These are phyloP conservation scores for Trametes cingulata DNA, from an alignment of 768 basidiomycete genomes.

Conservation along the genomic window DNA sequence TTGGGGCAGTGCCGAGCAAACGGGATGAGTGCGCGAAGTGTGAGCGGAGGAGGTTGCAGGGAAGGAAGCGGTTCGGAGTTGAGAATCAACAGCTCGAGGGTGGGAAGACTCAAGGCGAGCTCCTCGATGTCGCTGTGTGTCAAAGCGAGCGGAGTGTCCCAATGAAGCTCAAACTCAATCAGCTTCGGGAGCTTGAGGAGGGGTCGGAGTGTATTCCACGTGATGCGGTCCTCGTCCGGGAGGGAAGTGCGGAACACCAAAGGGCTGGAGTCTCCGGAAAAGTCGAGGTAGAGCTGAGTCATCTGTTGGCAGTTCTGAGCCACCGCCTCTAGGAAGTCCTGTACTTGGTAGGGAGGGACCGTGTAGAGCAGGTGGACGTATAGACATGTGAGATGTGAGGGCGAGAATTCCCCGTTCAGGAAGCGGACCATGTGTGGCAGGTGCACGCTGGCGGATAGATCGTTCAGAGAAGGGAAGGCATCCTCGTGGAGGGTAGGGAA, in stretches of 20 bases:
- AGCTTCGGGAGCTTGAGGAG: constrained; percentile 36
- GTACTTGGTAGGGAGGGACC: constrained; percentile 45
- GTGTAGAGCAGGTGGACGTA: constrained; percentile 50
- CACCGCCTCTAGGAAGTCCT: constrained; percentile 45
- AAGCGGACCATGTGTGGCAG: constrained; percentile 48
- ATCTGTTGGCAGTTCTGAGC: constrained; percentile 51
- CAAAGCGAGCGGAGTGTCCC: constrained; percentile 29
- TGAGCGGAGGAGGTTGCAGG: constrained; percentile 27
- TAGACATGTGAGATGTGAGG: constrained; percentile 49
- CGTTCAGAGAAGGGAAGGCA: constrained; percentile 54
- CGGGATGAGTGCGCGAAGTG: constrained; percentile 41
- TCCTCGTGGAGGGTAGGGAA: constrained; percentile 45
- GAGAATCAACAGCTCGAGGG: constrained; percentile 28
- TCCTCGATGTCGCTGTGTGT: constrained; percentile 32
- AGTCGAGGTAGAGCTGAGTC: constrained; percentile 42
- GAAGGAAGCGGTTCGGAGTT: constrained; percentile 28
- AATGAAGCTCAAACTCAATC: constrained; percentile 35
- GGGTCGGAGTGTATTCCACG: constrained; percentile 39
- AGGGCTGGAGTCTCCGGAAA: constrained; percentile 7
- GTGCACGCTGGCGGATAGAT: constrained; percentile 49
- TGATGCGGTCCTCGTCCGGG: constrained; percentile 30
- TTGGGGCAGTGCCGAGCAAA: constrained; percentile 43
- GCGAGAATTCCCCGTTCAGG: constrained; percentile 45
- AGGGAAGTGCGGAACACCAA: constrained; percentile 5
- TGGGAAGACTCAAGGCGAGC: constrained; percentile 31